Evolutionary conservation across 2,329 filamentous ascomycete species (phyloP).

Genomic region (Aspergillus ibericus): DNA sequence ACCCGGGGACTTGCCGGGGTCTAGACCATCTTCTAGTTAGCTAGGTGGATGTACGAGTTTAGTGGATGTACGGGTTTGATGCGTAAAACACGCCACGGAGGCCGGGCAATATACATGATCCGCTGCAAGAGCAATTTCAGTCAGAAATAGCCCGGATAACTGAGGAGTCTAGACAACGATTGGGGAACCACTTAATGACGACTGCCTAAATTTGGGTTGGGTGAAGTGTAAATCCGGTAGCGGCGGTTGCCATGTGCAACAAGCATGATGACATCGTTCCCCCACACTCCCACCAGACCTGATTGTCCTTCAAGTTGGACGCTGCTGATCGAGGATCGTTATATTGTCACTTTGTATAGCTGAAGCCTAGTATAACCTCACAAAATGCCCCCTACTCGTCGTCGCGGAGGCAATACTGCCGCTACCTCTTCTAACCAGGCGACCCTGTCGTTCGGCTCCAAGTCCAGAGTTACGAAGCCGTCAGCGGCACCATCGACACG

Average conservation of each 20-base stretch:
- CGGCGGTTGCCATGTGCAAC: slow-evolving; percentile 16
- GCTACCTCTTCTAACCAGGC: slow-evolving; percentile 51
- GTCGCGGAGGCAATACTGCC: slow-evolving; percentile 36
- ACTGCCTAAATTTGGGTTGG: not conserved
- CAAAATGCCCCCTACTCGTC: slow-evolving; percentile 45
- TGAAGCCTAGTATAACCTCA: not conserved
- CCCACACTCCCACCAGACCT: slow-evolving; percentile 10
- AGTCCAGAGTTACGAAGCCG: slow-evolving; percentile 61
- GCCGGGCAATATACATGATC: too few relatives aligned
- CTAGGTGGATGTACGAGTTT: too few relatives aligned
- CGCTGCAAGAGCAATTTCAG: too few relatives aligned
- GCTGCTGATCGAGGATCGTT: not conserved
- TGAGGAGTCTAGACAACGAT: too few relatives aligned
- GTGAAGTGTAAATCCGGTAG: not conserved
- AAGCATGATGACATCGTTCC: slow-evolving; percentile 21
- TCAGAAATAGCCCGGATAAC: too few relatives aligned
- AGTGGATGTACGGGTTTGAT: too few relatives aligned
- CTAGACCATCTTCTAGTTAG: too few relatives aligned
- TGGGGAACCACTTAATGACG: too few relatives aligned
- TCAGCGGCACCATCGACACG: slow-evolving; percentile 32
- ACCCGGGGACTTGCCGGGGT: not conserved
- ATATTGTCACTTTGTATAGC: not conserved
- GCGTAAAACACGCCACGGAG: too few relatives aligned
- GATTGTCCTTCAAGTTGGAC: slow-evolving; percentile 3
- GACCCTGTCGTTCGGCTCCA: slow-evolving; percentile 63